These are phyloP conservation scores for Geosmithia putterillii DNA, from an alignment of 2,329 filamentous ascomycete species.

Conservation along the genomic window DNA sequence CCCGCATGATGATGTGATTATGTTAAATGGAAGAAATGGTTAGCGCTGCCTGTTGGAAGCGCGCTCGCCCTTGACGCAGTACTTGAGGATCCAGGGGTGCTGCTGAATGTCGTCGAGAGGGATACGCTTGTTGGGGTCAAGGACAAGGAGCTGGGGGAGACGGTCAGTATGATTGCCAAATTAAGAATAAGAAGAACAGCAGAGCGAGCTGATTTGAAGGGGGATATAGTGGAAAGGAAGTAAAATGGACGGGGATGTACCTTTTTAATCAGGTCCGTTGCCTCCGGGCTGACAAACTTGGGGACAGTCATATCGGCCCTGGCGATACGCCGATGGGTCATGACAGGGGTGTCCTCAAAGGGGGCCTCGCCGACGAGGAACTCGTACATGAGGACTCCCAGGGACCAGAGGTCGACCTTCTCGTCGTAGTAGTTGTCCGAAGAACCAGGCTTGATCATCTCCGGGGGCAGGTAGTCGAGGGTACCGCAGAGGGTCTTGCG, in stretches of 20 bases:
- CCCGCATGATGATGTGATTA: too few relatives aligned
- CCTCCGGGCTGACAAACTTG: slow-evolving; percentile 80
- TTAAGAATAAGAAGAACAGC: neutral
- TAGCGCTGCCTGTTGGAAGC: slow-evolving; percentile 35
- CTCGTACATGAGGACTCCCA: slow-evolving; percentile 92
- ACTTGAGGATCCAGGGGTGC: slow-evolving; percentile 95
- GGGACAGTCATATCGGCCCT: slow-evolving; percentile 88
- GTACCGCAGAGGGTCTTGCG: slow-evolving; percentile 95
- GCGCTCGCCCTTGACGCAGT: slow-evolving; percentile 61
- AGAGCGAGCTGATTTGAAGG: neutral
- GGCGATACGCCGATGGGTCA: slow-evolving; percentile 85
- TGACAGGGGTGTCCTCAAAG: slow-evolving; percentile 88
- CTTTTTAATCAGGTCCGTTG: slow-evolving; percentile 82
- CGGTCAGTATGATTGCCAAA: slow-evolving; percentile 11
- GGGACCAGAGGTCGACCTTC: slow-evolving; percentile 92
- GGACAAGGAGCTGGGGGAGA: slow-evolving; percentile 62
- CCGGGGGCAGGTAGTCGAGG: slow-evolving; percentile 90
- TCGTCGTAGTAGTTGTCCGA: slow-evolving; percentile 85
- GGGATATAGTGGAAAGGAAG: neutral
- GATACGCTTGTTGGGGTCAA: slow-evolving; percentile 89
- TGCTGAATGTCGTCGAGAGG: slow-evolving; percentile 76
- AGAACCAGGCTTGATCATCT: slow-evolving; percentile 81
- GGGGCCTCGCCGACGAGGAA: slow-evolving; percentile 93
- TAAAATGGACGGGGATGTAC: slow-evolving; percentile 32
- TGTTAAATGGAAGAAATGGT: too few relatives aligned